A percentile compares a stretch with the other conserved stretches of the same genome.
Evolutionary conservation across 2,329 filamentous ascomycete species (phyloP).

Genomic region (Trichophyton mentagrophytes): DNA sequence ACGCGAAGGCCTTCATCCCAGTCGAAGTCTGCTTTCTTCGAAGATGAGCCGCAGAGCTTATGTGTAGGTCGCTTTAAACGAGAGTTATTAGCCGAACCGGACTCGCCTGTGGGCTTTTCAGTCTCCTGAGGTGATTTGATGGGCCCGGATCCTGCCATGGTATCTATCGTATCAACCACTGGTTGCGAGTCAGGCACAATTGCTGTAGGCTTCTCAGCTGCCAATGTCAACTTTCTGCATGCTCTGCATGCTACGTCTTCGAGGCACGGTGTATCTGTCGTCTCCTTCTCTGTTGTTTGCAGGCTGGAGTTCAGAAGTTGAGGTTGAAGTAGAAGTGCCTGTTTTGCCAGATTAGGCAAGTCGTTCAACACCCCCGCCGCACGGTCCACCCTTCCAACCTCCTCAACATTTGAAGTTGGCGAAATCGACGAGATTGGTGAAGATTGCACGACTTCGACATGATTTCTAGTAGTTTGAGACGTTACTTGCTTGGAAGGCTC

Average conservation of each 20-base stretch:
- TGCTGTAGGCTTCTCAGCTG: background rate
- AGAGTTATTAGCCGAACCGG: slow-evolving; percentile 3
- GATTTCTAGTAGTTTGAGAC: too few relatives aligned
- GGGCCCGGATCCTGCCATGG: background rate
- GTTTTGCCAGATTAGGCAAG: slow-evolving; percentile 7
- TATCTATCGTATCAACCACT: background rate
- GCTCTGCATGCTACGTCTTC: background rate
- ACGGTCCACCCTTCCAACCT: background rate
- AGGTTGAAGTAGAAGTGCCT: slow-evolving; percentile 8
- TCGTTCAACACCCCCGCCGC: background rate
- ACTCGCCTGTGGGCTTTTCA: background rate
- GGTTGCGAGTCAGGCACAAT: background rate
- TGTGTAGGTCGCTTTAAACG: slow-evolving; percentile 13
- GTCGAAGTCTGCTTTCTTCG: slow-evolving; percentile 6
- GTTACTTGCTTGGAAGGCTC: background rate
- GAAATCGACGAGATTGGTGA: background rate
- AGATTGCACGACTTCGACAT: background rate
- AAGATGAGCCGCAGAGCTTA: slow-evolving; percentile 6
- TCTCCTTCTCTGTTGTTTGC: background rate
- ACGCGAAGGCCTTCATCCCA: slow-evolving; percentile 15
- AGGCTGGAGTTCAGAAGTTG: background rate
- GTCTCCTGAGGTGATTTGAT: background rate
- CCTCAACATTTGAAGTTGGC: background rate
- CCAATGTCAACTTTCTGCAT: too few relatives aligned
- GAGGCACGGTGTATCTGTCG: background rate